phyloP scores from a whole-genome alignment of 371 early-diverging fungal genomes.

The Vavraia culicis region DNA sequence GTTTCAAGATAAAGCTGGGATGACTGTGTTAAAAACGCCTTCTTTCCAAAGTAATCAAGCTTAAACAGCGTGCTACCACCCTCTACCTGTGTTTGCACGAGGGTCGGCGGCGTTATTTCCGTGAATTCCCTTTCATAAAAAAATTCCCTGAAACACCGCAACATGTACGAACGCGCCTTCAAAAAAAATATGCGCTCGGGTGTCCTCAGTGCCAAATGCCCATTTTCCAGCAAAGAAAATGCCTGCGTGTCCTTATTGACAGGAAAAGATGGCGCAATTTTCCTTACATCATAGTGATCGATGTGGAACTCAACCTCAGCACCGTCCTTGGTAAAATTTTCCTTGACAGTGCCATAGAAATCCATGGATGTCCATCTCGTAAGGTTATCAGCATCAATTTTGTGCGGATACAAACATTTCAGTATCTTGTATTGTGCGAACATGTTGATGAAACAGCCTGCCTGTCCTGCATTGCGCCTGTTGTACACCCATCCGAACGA shows the following conservation, averaged over 20 bases:
- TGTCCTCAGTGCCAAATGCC: constrained; percentile 83
- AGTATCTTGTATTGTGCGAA: constrained; percentile 22
- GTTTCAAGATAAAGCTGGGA: constrained; percentile 97
- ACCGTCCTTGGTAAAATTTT: constrained; percentile 35
- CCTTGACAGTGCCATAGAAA: constrained; percentile 33
- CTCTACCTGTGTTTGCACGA: constrained; percentile 99
- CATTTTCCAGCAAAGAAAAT: constrained; percentile 63
- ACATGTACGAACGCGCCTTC: constrained; percentile 60
- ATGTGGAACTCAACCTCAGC: constrained; percentile 38
- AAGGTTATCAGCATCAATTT: constrained; percentile 14
- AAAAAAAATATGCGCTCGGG: constrained; percentile 66
- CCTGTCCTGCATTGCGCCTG: constrained; percentile 7
- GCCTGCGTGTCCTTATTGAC: constrained; percentile 55
- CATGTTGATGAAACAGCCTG: constrained; percentile 27
- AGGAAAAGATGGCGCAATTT: constrained; percentile 34
- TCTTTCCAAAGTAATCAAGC: constrained; percentile 85
- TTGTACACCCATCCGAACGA: constrained; percentile 39
- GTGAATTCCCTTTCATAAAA: constrained; percentile 57
- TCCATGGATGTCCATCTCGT: constrained; percentile 35
- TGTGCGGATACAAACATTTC: constrained; percentile 31
- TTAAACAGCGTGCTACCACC: constrained; percentile 88
- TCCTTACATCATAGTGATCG: constrained; percentile 19
- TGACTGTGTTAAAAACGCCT: constrained; percentile 90
- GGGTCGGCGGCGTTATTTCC: constrained; percentile 89
- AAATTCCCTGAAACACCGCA: constrained; percentile 75